Percentiles rank a stretch among this genome's conserved stretches.
phyloP scores from a whole-genome alignment of 495 filamentous ascomycete species.

The Cercophora sp. region DNA sequence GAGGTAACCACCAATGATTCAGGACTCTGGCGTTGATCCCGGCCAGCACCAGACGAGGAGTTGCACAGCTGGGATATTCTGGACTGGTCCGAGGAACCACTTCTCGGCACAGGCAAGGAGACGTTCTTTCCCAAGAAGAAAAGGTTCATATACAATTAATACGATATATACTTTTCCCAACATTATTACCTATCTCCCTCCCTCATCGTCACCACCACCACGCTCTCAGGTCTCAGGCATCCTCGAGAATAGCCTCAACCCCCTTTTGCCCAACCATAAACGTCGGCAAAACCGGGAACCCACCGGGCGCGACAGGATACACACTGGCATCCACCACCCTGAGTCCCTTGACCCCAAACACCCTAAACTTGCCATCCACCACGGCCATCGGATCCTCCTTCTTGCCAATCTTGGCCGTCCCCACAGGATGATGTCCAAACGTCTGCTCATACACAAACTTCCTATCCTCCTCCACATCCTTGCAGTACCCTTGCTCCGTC shows the following conservation, averaged over 20 bases:
- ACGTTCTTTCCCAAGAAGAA: too few species aligned
- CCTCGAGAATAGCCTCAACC: slow-evolving; percentile 51
- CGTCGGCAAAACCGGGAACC: slow-evolving; percentile 57
- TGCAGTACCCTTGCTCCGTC: slow-evolving; percentile 47
- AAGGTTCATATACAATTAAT: too few species aligned
- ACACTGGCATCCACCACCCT: slow-evolving; percentile 55
- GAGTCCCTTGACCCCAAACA: slow-evolving; percentile 49
- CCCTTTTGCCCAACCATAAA: slow-evolving; percentile 60
- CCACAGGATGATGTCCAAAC: slow-evolving; percentile 49
- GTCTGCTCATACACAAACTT: slow-evolving; percentile 35
- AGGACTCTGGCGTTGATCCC: too few species aligned
- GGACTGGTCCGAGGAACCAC: too few species aligned
- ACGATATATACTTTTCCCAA: too few species aligned
- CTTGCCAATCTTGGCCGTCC: slow-evolving; percentile 54
- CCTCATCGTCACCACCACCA: too few species aligned
- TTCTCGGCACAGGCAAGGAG: too few species aligned
- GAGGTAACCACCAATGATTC: too few species aligned
- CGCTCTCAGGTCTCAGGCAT: slow-evolving; percentile 12
- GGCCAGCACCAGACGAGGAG: too few species aligned
- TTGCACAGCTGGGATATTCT: too few species aligned
- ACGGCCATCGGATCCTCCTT: slow-evolving; percentile 45
- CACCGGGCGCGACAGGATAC: slow-evolving; percentile 52
- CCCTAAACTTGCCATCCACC: slow-evolving; percentile 49
- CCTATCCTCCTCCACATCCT: slow-evolving; percentile 39
- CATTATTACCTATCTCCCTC: too few species aligned